A percentile compares a stretch with the other conserved stretches of the same genome.
These are phyloP conservation scores for Aspergillus conjunctus DNA, from an alignment of 495 filamentous ascomycete genomes.

Conservation along the genomic window DNA sequence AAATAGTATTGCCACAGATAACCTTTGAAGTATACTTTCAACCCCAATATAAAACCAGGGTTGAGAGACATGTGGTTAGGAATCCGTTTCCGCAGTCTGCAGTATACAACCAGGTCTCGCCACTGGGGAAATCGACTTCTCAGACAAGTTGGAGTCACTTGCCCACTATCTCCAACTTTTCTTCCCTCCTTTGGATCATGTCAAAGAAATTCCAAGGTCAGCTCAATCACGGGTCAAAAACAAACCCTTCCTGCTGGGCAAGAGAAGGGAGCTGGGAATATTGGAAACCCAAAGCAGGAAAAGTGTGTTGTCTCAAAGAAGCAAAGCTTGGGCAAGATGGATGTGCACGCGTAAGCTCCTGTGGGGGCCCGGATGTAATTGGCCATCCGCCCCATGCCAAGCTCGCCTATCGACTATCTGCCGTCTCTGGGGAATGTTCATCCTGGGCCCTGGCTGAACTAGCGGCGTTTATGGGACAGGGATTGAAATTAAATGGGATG, in stretches of 20 bases:
- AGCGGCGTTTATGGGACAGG: slow-evolving; percentile 11
- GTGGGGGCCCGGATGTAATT: slow-evolving; percentile 32
- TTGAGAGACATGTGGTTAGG: too few species aligned
- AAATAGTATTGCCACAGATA: too few species aligned
- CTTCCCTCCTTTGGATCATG: not conserved
- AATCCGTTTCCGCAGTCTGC: too few species aligned
- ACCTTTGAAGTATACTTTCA: too few species aligned
- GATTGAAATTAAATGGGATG: slow-evolving; percentile 9
- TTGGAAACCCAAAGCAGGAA: slow-evolving; percentile 21
- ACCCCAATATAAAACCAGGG: too few species aligned
- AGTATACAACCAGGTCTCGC: too few species aligned
- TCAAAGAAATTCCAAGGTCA: slow-evolving; percentile 2
- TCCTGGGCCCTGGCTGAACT: slow-evolving; percentile 18
- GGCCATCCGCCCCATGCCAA: slow-evolving; percentile 42
- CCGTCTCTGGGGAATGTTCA: slow-evolving; percentile 35
- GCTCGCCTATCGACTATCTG: slow-evolving; percentile 54
- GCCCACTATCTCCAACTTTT: not conserved
- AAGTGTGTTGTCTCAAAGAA: slow-evolving; percentile 23
- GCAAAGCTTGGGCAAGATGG: slow-evolving; percentile 30
- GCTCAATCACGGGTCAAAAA: not conserved
- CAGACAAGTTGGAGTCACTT: too few species aligned
- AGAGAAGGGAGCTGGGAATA: slow-evolving; percentile 11
- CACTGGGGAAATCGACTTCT: too few species aligned
- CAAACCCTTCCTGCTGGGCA: slow-evolving; percentile 10
- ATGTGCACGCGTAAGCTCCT: slow-evolving; percentile 48